Evolutionary conservation across 257 asterid genomes (phyloP).

Genomic region (Fraxinus cuspidata): DNA sequence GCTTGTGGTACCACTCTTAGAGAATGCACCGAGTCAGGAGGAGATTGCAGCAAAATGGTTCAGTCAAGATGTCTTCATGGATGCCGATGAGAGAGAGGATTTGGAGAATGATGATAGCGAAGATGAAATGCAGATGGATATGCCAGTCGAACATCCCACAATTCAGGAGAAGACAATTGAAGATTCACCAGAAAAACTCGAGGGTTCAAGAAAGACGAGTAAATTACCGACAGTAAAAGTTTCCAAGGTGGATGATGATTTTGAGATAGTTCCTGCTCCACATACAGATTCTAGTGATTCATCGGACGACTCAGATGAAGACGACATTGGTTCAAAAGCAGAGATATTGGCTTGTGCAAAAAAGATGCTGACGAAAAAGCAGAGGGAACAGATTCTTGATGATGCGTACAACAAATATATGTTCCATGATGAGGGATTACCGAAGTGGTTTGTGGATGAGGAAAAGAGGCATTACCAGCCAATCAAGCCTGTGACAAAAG

Average conservation of each 20-base stretch:
- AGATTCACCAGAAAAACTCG: conserved; percentile 32
- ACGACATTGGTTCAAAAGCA: conserved; percentile 64
- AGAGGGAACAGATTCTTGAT: conserved; percentile 79
- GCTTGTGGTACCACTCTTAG: conserved; percentile 68
- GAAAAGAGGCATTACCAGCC: conserved; percentile 71
- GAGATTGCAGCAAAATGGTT: conserved; percentile 87
- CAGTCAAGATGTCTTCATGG: conserved; percentile 85
- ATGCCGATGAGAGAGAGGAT: conserved; percentile 53
- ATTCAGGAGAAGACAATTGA: conserved; percentile 26
- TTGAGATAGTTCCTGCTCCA: conserved; percentile 89
- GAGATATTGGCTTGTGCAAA: conserved; percentile 84
- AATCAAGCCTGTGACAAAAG: conserved; percentile 78
- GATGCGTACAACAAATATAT: conserved; percentile 88
- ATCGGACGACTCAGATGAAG: conserved; percentile 67
- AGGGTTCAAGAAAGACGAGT: conserved; percentile 16
- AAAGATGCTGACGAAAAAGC: conserved; percentile 77
- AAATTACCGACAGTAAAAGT: conserved; percentile 21
- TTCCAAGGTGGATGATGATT: conserved; percentile 43
- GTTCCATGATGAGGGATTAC: conserved; percentile 80
- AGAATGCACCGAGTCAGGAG: conserved; percentile 68
- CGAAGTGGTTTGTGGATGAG: conserved; percentile 87
- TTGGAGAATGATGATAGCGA: conserved; percentile 57
- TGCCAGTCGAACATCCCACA: conserved; percentile 15
- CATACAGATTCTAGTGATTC: conserved; percentile 74
- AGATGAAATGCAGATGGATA: conserved; percentile 65